phyloP scores from a whole-genome alignment of 2,329 filamentous ascomycete species.

The Diaporthe australafricana region DNA sequence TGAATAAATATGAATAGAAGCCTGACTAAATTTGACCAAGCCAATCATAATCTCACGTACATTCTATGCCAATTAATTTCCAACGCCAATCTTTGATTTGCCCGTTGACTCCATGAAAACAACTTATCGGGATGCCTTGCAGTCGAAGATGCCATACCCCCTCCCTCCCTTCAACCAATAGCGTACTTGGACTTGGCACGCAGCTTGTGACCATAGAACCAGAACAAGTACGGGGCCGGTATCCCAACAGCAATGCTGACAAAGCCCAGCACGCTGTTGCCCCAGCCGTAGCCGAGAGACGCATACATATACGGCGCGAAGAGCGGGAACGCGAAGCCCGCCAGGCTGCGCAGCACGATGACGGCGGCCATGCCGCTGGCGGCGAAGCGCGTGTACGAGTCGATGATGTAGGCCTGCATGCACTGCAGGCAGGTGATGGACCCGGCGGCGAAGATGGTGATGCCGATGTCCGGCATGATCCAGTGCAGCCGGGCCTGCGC shows the following conservation, averaged over 20 bases:
- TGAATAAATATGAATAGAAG: too few relatives aligned
- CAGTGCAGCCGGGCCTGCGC: constrained; percentile 56
- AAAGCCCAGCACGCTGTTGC: constrained; percentile 57
- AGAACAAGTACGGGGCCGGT: constrained; percentile 58
- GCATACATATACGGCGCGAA: constrained; percentile 58
- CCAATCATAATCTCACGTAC: too few relatives aligned
- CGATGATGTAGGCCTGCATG: constrained; percentile 59
- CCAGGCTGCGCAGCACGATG: constrained; percentile 58
- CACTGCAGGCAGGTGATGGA: constrained; percentile 56
- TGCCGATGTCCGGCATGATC: constrained; percentile 58
- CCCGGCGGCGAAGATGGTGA: constrained; percentile 50
- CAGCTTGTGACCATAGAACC: constrained; percentile 51
- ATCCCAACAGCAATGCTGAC: constrained; percentile 63
- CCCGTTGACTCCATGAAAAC: too few relatives aligned
- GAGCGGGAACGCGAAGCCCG: constrained; percentile 62
- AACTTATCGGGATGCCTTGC: too few relatives aligned
- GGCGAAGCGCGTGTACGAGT: constrained; percentile 57
- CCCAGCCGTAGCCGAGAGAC: constrained; percentile 58
- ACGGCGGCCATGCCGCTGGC: constrained; percentile 57
- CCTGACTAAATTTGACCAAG: too few relatives aligned
- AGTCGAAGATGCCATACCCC: too few relatives aligned
- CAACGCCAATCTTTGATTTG: too few relatives aligned
- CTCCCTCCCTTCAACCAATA: constrained; percentile 43
- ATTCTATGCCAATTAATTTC: too few relatives aligned
- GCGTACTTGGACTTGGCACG: constrained; percentile 50